Evolutionary conservation across 441 rosid genomes (phyloP).

Genomic region (Erodium texanum): DNA sequence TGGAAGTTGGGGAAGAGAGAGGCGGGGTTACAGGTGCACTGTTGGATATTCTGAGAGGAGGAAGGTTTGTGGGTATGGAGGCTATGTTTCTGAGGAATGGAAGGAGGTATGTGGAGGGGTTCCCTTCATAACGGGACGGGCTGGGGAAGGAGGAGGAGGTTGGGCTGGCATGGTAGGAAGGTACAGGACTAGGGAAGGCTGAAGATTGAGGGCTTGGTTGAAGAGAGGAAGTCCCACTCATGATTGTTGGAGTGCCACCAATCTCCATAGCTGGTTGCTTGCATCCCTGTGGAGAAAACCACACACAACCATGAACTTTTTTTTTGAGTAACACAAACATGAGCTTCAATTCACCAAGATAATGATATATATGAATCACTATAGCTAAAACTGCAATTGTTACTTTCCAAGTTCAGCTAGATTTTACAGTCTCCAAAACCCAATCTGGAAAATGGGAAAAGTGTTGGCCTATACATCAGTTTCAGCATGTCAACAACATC

Average conservation of each 20-base stretch:
- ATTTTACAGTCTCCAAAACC: not conserved
- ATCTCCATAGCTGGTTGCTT: constrained; percentile 48
- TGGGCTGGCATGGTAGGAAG: constrained; percentile 54
- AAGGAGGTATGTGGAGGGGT: constrained; percentile 42
- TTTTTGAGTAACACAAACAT: not conserved
- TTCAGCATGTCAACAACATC: not conserved
- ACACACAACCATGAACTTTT: no score
- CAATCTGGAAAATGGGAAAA: not conserved
- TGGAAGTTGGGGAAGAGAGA: constrained; percentile 54
- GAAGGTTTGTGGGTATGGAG: constrained; percentile 45
- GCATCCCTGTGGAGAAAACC: constrained; percentile 44
- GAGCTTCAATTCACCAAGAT: not conserved
- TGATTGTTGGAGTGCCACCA: constrained; percentile 39
- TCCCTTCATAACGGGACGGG: constrained; percentile 43
- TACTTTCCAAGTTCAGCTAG: no score
- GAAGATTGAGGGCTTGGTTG: constrained; percentile 92
- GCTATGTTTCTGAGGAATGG: constrained; percentile 55
- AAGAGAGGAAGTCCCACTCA: constrained; percentile 63
- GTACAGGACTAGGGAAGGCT: constrained; percentile 69
- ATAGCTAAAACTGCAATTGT: no score
- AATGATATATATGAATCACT: no score
- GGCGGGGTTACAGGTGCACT: constrained; percentile 79
- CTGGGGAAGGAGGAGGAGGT: constrained; percentile 59
- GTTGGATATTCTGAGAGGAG: constrained; percentile 55
- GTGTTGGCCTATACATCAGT: not conserved